A percentile compares a stretch with the other conserved stretches of the same genome.
These are phyloP conservation scores for Apiospora koreana DNA, from an alignment of 2,329 filamentous ascomycete genomes.

Conservation along the genomic window DNA sequence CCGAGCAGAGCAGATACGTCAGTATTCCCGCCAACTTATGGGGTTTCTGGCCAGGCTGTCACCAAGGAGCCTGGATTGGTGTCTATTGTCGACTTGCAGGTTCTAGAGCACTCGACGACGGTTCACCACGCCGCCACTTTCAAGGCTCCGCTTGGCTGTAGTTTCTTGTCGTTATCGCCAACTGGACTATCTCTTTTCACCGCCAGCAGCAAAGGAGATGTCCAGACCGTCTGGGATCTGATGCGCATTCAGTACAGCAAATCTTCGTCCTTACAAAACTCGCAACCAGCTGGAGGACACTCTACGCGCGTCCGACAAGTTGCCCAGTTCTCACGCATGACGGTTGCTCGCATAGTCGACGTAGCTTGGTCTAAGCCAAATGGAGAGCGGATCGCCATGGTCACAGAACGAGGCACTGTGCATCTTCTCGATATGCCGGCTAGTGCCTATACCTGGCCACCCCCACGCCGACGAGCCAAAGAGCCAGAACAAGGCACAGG, in stretches of 20 bases:
- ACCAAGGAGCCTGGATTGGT: slow-evolving; percentile 71
- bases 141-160: slow-evolving; percentile 71
- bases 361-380: slow-evolving; percentile 83
- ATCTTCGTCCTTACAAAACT: slow-evolving; percentile 58
- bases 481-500: slow-evolving; percentile 47
- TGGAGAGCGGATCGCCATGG: slow-evolving; percentile 81
- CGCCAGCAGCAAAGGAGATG: slow-evolving; percentile 80
- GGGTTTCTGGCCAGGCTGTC: slow-evolving; percentile 56
- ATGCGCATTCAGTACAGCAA: slow-evolving; percentile 66
- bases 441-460: slow-evolving; percentile 85
- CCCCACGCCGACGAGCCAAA: slow-evolving; percentile 57
- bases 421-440: slow-evolving; percentile 87
- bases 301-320: slow-evolving; percentile 75
- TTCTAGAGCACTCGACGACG: slow-evolving; percentile 51
- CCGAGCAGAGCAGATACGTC: slow-evolving; percentile 47
- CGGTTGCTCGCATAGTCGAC: slow-evolving; percentile 86
- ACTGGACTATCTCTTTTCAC: slow-evolving; percentile 74
- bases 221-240: slow-evolving; percentile 80
- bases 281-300: slow-evolving; percentile 45
- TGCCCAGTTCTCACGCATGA: slow-evolving; percentile 87
- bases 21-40: slow-evolving; percentile 77
- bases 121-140: slow-evolving; percentile 72
- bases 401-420: slow-evolving; percentile 93
- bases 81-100: slow-evolving; percentile 71
- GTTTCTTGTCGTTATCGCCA: slow-evolving; percentile 77